Percentiles rank a stretch among this genome's conserved stretches.
These are phyloP conservation scores for Paraphaeosphaeria minitans DNA, from an alignment of 2,329 filamentous ascomycete species.

Conservation along the genomic window DNA sequence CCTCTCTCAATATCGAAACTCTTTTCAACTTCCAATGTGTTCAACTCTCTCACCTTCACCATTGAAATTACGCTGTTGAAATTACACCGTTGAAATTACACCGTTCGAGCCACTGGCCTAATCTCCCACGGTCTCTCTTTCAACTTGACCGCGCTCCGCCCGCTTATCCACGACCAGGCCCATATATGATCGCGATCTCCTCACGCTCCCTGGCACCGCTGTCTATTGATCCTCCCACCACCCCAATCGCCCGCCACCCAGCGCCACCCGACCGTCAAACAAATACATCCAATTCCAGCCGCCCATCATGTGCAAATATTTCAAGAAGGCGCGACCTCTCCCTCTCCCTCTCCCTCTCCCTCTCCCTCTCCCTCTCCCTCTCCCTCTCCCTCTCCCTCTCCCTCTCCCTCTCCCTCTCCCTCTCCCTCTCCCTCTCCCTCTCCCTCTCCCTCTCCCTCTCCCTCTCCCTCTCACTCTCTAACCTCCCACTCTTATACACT, in stretches of 20 bases:
- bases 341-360: not conserved
- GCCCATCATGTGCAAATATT: conserved; percentile 6
- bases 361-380: not conserved
- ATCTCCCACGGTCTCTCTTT: no score
- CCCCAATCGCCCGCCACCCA: not conserved
- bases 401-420: not conserved
- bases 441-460: not conserved
- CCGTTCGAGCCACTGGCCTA: no score
- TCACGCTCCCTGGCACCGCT: not conserved
- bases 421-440: not conserved
- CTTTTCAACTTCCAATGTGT: no score
- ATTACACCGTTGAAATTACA: no score
- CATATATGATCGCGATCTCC: not conserved
- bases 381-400: not conserved
- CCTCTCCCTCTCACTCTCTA: no score
- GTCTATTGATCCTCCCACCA: not conserved
- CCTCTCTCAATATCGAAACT: no score
- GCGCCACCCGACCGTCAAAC: no score
- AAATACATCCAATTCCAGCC: not conserved
- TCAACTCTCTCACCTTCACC: no score
- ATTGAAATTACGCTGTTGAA: no score
- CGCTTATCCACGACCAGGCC: no score
- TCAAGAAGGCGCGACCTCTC: not conserved
- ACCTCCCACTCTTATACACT: not conserved
- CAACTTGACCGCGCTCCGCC: no score